Evolutionary conservation across 1,139 yeast species (phyloP), one percentile per base, ranked within the genome.

Genomic region (Geotrichum fermentans): DNA sequence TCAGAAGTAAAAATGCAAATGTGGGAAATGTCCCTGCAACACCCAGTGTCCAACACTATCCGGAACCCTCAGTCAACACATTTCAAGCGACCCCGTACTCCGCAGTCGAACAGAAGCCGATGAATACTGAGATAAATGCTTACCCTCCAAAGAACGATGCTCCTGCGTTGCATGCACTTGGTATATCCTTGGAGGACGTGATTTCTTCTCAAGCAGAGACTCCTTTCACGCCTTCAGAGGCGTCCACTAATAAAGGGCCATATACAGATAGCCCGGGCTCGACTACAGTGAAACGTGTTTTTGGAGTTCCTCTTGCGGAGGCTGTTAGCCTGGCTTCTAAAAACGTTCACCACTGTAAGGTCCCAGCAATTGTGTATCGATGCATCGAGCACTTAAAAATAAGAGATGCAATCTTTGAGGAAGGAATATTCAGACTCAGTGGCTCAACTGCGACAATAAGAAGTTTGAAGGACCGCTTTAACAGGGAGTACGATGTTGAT

Each of bases 401-500:
- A 43, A 77, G 82, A 21, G 81, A 85, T 13, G 96, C 95, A 0
- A 72, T 84, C 18, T 78, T 78, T 55, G 95, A 88, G 65, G 96
- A 90, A 62, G 98, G 98, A 3, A 78, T 92, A 1, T 92, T 92
- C 70, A 74, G 98, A 55, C 72, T 90, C 49, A 87, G 94, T 65
- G 98, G 98, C 1, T 85, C 96, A 28, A 85, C 92, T 49, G 77
- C 90, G 0, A 75, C 83, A 42, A 87, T 92, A 18, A 77, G 86
- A 52, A 77, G 74, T 36, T 73, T 92, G 40, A 87, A 85, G 59
- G 87, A 82, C 36, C 73, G 72, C 41, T 92, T 89, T 55, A 67
- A 71, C 36, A 52, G 50, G 22, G 73, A 77, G 14, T 77, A 77
- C 55, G 97, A 90, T 64, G 71, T 87, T 44, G 89, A 89, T 61